Evolutionary conservation across 495 filamentous ascomycete species (phyloP).

Genomic region (Penicillium antarcticum): DNA sequence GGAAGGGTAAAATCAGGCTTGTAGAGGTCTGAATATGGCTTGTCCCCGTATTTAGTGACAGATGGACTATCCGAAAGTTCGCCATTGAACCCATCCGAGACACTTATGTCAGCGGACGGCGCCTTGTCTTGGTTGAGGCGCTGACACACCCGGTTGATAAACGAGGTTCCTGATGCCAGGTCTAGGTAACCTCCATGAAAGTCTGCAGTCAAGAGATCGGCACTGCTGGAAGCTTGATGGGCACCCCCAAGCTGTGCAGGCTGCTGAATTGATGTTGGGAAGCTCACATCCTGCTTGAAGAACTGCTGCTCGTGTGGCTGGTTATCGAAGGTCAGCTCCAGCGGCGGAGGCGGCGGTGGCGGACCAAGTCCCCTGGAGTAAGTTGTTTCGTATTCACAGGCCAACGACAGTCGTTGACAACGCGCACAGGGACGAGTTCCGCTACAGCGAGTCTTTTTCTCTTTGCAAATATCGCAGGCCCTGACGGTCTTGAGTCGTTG

Average conservation of each 20-base stretch:
- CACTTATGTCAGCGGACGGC: not conserved
- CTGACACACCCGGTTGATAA: not conserved
- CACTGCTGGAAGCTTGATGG: not conserved
- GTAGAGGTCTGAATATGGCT: not conserved
- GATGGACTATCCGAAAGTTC: not conserved
- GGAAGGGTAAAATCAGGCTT: not conserved
- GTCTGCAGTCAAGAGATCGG: not conserved
- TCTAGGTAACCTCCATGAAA: not conserved
- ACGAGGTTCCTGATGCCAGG: not conserved
- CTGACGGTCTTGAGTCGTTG: not conserved
- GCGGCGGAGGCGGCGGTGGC: not conserved
- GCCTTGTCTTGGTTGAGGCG: not conserved
- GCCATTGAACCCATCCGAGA: not conserved
- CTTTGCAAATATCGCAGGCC: not conserved
- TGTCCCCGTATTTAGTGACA: not conserved
- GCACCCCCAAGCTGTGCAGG: not conserved
- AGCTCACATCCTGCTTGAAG: not conserved
- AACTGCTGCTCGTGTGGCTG: not conserved
- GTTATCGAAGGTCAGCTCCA: not conserved
- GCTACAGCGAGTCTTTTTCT: slow-evolving; percentile 1
- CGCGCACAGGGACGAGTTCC: not conserved
- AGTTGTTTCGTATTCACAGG: not conserved
- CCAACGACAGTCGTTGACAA: not conserved
- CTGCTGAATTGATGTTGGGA: not conserved
- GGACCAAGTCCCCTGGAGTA: not conserved